Percentiles rank a stretch among this genome's conserved stretches.
Conservation (phyloP, 495 filamentous ascomycete genomes). For the Barbatosphaeria neglecta region DNA sequence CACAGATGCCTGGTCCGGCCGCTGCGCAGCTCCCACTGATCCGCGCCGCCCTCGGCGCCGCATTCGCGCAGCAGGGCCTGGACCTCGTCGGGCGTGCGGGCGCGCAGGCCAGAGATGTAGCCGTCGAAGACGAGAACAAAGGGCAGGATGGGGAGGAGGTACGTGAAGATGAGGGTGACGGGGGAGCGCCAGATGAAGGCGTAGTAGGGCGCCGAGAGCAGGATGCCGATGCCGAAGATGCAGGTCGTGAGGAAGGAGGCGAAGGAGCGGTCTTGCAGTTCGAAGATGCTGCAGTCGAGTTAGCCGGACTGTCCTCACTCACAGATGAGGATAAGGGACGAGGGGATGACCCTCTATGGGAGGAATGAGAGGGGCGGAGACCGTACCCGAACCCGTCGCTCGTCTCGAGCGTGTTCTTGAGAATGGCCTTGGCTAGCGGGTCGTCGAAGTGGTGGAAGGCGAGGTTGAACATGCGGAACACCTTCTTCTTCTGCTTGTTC, state of each 20-base stretch:
- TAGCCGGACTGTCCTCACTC: slow-evolving; percentile 12
- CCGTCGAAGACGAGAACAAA: slow-evolving; percentile 57
- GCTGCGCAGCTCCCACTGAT: slow-evolving; percentile 42
- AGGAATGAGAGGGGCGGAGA: no score
- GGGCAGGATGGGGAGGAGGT: slow-evolving; percentile 51
- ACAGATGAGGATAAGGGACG: not conserved
- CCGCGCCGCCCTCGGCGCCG: slow-evolving; percentile 27
- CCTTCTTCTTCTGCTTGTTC: slow-evolving; percentile 25
- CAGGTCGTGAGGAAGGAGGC: slow-evolving; percentile 42
- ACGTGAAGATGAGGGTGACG: slow-evolving; percentile 50
- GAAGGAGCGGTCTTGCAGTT: slow-evolving; percentile 52
- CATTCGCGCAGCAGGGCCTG: slow-evolving; percentile 41
- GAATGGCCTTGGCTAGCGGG: slow-evolving; percentile 39
- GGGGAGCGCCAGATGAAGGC: slow-evolving; percentile 43
- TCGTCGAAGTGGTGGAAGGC: slow-evolving; percentile 72
- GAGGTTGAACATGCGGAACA: slow-evolving; percentile 60
- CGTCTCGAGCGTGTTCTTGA: slow-evolving; percentile 50
- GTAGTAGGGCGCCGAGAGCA: slow-evolving; percentile 45
- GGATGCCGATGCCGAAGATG: slow-evolving; percentile 41
- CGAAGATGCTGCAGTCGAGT: slow-evolving; percentile 39
- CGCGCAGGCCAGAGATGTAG: slow-evolving; percentile 49
- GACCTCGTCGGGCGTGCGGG: slow-evolving; percentile 53
- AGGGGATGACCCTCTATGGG: slow-evolving; percentile 11
- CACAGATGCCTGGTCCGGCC: slow-evolving; percentile 38
- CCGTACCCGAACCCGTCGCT: slow-evolving; percentile 54